Evolutionary conservation across 1,284 basidiomycete species (phyloP).

Genomic region (Naganishia liquefaciens): DNA sequence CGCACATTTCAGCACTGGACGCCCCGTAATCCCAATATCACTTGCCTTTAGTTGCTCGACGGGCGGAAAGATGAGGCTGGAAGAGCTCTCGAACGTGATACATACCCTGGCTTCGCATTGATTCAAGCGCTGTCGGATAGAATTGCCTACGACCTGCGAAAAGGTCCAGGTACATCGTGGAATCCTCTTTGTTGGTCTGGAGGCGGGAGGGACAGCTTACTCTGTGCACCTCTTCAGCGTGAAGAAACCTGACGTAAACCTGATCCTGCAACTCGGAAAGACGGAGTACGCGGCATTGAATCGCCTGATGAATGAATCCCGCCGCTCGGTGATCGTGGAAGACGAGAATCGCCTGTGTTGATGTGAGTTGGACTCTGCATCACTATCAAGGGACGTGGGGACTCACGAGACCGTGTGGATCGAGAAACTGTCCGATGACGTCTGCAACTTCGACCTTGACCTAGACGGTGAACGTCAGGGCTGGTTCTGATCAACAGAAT

Average conservation of each 20-base stretch:
- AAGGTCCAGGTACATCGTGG: neutral
- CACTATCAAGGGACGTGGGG: neutral
- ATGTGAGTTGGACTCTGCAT: neutral
- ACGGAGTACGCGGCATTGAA: constrained; percentile 15
- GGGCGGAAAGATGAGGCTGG: constrained; percentile 21
- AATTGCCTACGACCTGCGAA: constrained; percentile 6
- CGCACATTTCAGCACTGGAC: neutral
- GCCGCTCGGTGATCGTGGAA: constrained; percentile 22
- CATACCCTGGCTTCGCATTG: constrained; percentile 20
- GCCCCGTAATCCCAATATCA: neutral
- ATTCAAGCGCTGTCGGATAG: constrained; percentile 9
- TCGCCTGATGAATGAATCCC: constrained; percentile 19
- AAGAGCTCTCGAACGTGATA: constrained; percentile 13
- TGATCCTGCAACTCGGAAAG: constrained; percentile 4
- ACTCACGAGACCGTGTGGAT: constrained; percentile 20
- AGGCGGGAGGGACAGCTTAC: neutral
- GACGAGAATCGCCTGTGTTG: constrained; percentile 7
- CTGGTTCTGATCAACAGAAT: neutral
- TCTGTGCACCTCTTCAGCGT: constrained; percentile 11
- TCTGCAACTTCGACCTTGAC: constrained; percentile 3
- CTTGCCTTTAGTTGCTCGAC: constrained; percentile 20
- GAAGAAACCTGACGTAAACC: constrained; percentile 24
- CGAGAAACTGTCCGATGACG: constrained; percentile 5
- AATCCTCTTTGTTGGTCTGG: no score
- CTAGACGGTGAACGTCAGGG: neutral